Conservation (phyloP, 495 filamentous ascomycete species). For the Neurospora sp. region DNA sequence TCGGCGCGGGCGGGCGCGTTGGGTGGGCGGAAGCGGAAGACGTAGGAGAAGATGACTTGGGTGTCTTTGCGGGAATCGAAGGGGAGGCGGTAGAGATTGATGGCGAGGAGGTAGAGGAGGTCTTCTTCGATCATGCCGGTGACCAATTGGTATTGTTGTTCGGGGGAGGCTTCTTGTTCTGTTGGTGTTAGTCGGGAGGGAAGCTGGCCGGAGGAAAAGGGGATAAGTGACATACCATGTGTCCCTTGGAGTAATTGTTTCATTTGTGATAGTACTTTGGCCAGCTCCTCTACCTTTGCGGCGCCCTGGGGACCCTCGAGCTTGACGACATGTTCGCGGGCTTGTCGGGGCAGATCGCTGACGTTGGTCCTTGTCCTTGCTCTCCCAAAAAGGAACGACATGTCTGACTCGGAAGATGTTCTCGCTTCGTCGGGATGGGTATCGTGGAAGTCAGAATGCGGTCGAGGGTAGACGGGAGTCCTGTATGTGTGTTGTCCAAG, state of each 20-base stretch:
- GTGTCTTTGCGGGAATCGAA: constrained; percentile 92
- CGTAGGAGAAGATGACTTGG: constrained; percentile 81
- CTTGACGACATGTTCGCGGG: constrained; percentile 43
- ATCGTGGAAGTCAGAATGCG: neutral
- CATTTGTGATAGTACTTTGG: constrained; percentile 70
- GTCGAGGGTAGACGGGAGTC: neutral
- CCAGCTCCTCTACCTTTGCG: constrained; percentile 46
- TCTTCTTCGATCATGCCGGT: constrained; percentile 77
- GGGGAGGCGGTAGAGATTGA: constrained; percentile 67
- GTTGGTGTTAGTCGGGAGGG: neutral
- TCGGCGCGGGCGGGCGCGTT: constrained; percentile 48
- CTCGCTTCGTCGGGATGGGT: neutral
- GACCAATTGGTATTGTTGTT: constrained; percentile 74
- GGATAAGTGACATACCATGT: constrained; percentile 42
- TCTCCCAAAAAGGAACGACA: constrained; percentile 90
- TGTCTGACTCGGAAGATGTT: constrained; percentile 22
- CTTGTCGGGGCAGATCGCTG: constrained; percentile 41
- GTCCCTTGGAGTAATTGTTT: constrained; percentile 78
- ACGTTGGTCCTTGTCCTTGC: constrained; percentile 49
- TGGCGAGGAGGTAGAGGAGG: constrained; percentile 70
- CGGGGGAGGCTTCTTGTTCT: constrained; percentile 80
- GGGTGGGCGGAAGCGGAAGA: constrained; percentile 69
- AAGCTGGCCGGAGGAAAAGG: no score
- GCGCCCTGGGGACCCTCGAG: constrained; percentile 42
- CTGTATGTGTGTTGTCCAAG: neutral